These are phyloP conservation scores for Wallacemonas collosoma DNA, from an alignment of 208 protist species.

Conservation along the genomic window DNA sequence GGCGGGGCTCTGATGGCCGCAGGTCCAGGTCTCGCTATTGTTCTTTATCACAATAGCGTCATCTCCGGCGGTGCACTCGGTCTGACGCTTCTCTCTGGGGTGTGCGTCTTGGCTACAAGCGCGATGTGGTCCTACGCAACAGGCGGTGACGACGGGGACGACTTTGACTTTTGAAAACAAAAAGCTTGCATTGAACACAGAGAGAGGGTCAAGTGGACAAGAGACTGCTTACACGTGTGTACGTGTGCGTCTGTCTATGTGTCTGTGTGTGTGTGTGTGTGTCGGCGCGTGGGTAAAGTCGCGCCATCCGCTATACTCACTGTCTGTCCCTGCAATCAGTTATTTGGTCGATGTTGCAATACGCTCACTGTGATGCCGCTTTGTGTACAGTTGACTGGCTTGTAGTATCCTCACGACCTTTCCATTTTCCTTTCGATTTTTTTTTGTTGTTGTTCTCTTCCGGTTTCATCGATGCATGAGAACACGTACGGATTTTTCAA, in stretches of 20 bases:
- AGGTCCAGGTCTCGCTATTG: slow-evolving; percentile 53
- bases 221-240: no score
- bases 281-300: no score
- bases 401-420: background rate
- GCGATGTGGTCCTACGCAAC: slow-evolving; percentile 14
- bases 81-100: slow-evolving; percentile 44
- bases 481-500: no score
- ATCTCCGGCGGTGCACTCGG: slow-evolving; percentile 46
- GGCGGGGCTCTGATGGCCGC: slow-evolving; percentile 56
- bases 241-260: no score
- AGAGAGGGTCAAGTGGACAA: no score
- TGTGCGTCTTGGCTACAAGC: slow-evolving; percentile 25
- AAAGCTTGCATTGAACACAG: background rate
- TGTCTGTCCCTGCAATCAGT: no score
- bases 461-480: background rate
- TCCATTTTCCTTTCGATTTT: background rate
- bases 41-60: slow-evolving; percentile 62
- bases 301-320: no score
- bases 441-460: slow-evolving; percentile 24
- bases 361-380: no score
- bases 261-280: no score
- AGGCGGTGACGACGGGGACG: slow-evolving; percentile 27
- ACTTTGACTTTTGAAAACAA: slow-evolving; percentile 43
- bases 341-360: no score
- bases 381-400: background rate